Evolutionary conservation across 192 early-diverging fungal genomes (phyloP), one percentile per base, ranked within the genome.

Genomic region (Endogone sp.): DNA sequence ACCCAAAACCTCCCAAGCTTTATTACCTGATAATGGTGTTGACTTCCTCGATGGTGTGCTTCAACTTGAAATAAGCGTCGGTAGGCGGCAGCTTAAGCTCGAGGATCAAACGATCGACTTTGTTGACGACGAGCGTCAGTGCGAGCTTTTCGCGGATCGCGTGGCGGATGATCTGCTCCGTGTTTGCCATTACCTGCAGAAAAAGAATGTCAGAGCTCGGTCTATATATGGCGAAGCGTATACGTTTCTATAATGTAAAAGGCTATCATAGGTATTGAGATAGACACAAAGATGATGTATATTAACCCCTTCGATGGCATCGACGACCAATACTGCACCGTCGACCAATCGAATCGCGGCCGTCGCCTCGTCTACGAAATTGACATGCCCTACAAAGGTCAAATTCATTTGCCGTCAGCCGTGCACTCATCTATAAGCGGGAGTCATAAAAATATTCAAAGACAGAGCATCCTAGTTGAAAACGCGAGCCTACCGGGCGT

Each of bases 61-160:
- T 93, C 55, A 99, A 80, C 78, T 98, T 98, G 79, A 95, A 93
- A 77, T 98, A 99, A 8, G 96, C 96, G 81, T 98, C 98, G 10
- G 83, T 88, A 9, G 98, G 98, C 27, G 98, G 98, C 32, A 99
- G 81, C 65, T 95, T 97, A 21, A 99, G 84, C 76, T 99, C 98
- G 25, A 98, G 60, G 44, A 99, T 98, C 63, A 99, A 79, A n/a
- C 98, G 90, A 81, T 99, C 98, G 4, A 99, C 87, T 82, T 99
- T 99, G 89, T 95, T 98, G 63, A 99, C 82, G n/a, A 98, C 89
- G 58, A 99, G 80, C 3, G 90, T 90, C 59, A 99, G 84, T 22
- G 87, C 78, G 27, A 98, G 69, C 2, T 85, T 84, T 71, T 97
- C 93, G 54, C 84, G 82, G 29, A 97, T 88, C 24, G 92, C 84